A percentile compares a stretch with the other conserved stretches of the same genome.
Evolutionary conservation across 1,284 basidiomycete species (phyloP).

Genomic region (Lentinula novae-zelandiae): DNA sequence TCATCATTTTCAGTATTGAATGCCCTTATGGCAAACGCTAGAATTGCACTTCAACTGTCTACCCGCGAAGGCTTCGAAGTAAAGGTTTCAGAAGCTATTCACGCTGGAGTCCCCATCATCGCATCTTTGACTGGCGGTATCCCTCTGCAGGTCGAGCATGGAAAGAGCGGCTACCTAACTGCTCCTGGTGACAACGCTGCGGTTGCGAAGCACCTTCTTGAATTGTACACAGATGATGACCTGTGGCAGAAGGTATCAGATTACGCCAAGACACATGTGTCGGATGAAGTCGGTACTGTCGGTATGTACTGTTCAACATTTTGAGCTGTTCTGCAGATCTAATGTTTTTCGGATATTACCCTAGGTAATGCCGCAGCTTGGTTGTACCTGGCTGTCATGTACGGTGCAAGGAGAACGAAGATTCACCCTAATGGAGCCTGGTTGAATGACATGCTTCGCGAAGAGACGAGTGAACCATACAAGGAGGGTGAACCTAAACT

Average conservation of each 20-base stretch:
- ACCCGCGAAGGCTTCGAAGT: conserved; percentile 90
- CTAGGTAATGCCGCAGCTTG: conserved; percentile 66
- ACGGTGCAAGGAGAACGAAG: conserved; percentile 60
- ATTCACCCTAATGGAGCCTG: conserved; percentile 74
- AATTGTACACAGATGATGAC: conserved; percentile 70
- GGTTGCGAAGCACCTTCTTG: conserved; percentile 70
- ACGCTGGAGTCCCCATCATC: conserved; percentile 80
- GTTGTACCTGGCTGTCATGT: conserved; percentile 81
- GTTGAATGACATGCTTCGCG: conserved; percentile 74
- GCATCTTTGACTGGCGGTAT: conserved; percentile 83
- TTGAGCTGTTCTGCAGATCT: background rate
- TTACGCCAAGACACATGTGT: conserved; percentile 71
- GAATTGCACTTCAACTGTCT: conserved; percentile 75
- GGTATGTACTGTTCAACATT: conserved; percentile 28
- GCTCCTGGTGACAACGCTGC: conserved; percentile 67
- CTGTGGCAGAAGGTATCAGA: conserved; percentile 61
- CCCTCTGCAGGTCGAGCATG: conserved; percentile 80
- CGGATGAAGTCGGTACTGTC: conserved; percentile 77
- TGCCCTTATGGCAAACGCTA: conserved; percentile 71
- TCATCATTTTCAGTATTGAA: conserved; percentile 55
- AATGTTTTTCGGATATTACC: background rate
- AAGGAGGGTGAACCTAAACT: conserved; percentile 60
- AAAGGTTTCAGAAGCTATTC: conserved; percentile 87
- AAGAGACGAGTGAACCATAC: conserved; percentile 70
- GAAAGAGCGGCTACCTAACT: conserved; percentile 80